Percentiles rank a stretch among this genome's conserved stretches.
Conservation (phyloP, 2,329 filamentous ascomycete genomes). For the Cryoendolithus antarcticus region DNA sequence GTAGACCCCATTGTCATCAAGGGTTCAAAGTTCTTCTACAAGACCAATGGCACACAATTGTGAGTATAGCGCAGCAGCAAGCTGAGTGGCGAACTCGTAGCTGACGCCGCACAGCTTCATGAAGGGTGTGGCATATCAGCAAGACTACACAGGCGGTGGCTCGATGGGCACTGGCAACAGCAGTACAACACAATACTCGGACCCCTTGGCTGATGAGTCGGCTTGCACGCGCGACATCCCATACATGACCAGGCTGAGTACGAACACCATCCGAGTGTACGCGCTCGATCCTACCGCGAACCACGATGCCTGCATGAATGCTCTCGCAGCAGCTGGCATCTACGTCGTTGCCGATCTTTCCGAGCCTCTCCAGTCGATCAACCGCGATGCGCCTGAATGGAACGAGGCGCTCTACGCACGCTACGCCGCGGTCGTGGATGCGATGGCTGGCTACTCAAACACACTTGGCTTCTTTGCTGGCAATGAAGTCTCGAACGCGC, state of each 20-base stretch:
- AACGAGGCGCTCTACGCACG: constrained; percentile 63
- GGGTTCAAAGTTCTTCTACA: constrained; percentile 82
- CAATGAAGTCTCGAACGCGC: constrained; percentile 88
- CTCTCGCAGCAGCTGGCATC: constrained; percentile 75
- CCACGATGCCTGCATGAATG: constrained; percentile 74
- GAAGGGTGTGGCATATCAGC: constrained; percentile 87
- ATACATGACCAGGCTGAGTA: constrained; percentile 62
- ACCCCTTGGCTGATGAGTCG: constrained; percentile 64
- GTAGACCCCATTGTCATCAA: constrained; percentile 58
- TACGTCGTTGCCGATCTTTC: constrained; percentile 89
- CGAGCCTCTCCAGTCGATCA: constrained; percentile 69
- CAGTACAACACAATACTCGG: constrained; percentile 50
- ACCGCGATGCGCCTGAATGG: constrained; percentile 69
- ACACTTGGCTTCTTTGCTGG: constrained; percentile 95
- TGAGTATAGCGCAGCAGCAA: constrained; percentile 23
- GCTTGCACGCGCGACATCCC: constrained; percentile 78
- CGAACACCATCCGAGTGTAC: constrained; percentile 92
- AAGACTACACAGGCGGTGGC: constrained; percentile 45
- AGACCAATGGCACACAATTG: constrained; percentile 66
- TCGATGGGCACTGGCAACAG: constrained; percentile 41
- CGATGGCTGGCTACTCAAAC: constrained; percentile 72
- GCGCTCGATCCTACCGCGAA: constrained; percentile 69
- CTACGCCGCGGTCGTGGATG: constrained; percentile 76
- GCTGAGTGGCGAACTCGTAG: neutral
- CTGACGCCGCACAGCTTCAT: constrained; percentile 48